Percentiles rank a stretch among this genome's conserved stretches.
Evolutionary conservation across 352 stramenopile genomes (phyloP).

Genomic region (Pythium sukuiense): DNA sequence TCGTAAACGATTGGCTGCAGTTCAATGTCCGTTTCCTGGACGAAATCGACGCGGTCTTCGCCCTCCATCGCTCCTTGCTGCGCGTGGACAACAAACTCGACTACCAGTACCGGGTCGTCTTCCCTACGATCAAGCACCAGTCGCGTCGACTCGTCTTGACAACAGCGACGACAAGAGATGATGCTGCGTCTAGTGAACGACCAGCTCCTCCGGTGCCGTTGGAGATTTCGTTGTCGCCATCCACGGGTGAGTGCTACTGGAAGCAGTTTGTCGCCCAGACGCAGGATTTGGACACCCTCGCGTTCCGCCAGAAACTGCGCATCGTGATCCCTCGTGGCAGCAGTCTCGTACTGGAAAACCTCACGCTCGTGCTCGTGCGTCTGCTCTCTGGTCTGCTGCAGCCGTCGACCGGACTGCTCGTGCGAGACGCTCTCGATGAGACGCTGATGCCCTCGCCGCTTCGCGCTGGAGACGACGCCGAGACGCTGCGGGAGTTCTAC

Average conservation of each 20-base stretch:
- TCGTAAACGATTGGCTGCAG: conserved; percentile 75
- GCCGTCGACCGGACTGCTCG: conserved; percentile 16
- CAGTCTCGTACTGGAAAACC: conserved; percentile 14
- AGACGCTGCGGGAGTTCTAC: conserved; percentile 47
- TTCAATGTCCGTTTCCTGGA: conserved; percentile 45
- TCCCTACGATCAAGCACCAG: conserved; percentile 27
- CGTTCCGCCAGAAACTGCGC: conserved; percentile 19
- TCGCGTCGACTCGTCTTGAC: neutral
- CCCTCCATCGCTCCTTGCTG: conserved; percentile 49
- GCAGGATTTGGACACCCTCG: neutral
- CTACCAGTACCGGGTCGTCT: conserved; percentile 43
- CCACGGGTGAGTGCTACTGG: conserved; percentile 20
- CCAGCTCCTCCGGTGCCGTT: neutral
- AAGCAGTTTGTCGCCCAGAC: conserved; percentile 23
- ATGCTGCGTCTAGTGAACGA: neutral
- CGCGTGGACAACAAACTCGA: conserved; percentile 71
- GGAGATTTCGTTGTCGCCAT: conserved; percentile 16
- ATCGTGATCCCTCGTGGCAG: conserved; percentile 17
- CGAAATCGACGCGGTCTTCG: conserved; percentile 50
- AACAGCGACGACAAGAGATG: neutral
- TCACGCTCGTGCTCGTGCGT: conserved; percentile 30
- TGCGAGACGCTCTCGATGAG: conserved; percentile 7
- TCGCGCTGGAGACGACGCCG: conserved; percentile 4
- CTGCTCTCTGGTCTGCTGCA: conserved; percentile 20
- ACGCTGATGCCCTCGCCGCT: conserved; percentile 19